Percentiles rank a stretch among this genome's conserved stretches.
Conservation (phyloP, 768 basidiomycete species). For the Amylocystis lapponica region DNA sequence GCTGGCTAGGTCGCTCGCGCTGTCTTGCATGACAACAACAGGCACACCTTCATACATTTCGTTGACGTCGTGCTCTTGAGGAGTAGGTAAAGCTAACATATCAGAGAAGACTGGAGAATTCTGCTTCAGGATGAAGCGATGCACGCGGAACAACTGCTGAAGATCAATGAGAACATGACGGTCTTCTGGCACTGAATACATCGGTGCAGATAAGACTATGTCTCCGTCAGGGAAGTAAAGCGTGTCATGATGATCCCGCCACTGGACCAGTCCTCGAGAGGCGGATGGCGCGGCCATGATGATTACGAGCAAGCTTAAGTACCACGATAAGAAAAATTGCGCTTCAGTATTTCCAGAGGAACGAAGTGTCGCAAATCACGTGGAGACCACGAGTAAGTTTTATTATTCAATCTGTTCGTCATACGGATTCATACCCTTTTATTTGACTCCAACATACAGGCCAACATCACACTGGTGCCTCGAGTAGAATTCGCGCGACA, state of each 20-base stretch:
- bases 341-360: too few relatives aligned
- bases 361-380: too few relatives aligned
- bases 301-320: too few relatives aligned
- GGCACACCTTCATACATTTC: conserved; percentile 8
- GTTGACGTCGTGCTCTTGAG: background rate
- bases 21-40: conserved; percentile 7
- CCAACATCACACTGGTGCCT: conserved; percentile 66
- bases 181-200: too few relatives aligned
- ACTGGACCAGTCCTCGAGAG: too few relatives aligned
- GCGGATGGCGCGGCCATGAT: too few relatives aligned
- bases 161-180: background rate
- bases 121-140: conserved; percentile 9
- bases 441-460: too few relatives aligned
- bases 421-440: too few relatives aligned
- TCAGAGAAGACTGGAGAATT: conserved; percentile 10
- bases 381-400: too few relatives aligned
- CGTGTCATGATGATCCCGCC: background rate
- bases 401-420: too few relatives aligned
- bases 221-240: background rate
- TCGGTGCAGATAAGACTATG: background rate
- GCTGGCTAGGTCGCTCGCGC: conserved; percentile 6
- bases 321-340: too few relatives aligned
- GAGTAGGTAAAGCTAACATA: conserved; percentile 9
- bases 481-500: conserved; percentile 71
- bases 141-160: conserved; percentile 9